These are phyloP conservation scores for Stachybotrys echinatus DNA, from an alignment of 2,329 filamentous ascomycete genomes.

Conservation along the genomic window DNA sequence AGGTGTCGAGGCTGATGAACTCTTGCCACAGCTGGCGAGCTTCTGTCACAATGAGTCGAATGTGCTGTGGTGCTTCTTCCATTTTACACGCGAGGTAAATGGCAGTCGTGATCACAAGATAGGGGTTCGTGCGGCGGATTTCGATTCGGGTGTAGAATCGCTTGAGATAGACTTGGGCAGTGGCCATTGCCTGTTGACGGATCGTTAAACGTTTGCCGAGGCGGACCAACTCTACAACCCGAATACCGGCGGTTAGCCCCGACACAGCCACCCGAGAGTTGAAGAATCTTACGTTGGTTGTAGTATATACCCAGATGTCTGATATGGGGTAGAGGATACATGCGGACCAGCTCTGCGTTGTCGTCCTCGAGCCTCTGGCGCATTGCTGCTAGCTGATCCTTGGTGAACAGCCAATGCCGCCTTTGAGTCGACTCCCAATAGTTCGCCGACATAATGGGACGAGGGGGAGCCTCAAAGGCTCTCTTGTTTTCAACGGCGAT, in stretches of 20 bases:
- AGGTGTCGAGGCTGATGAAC: conserved; percentile 68
- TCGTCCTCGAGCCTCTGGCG: conserved; percentile 73
- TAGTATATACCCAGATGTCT: conserved; percentile 88
- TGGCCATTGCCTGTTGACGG: conserved; percentile 88
- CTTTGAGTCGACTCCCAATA: conserved; percentile 96
- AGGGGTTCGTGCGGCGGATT: conserved; percentile 56
- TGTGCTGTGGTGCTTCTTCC: conserved; percentile 96
- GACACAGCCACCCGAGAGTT: neutral
- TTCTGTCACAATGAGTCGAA: conserved; percentile 82
- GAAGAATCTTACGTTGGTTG: conserved; percentile 64
- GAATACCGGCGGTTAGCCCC: neutral
- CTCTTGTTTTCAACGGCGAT: neutral
- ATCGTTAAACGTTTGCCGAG: conserved; percentile 79
- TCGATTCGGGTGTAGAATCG: conserved; percentile 90
- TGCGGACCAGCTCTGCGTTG: conserved; percentile 67
- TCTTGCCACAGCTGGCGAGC: conserved; percentile 82
- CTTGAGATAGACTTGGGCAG: conserved; percentile 90
- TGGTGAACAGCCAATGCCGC: conserved; percentile 84
- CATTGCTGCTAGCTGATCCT: conserved; percentile 70
- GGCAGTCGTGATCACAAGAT: conserved; percentile 8
- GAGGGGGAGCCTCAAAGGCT: neutral
- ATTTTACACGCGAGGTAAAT: conserved; percentile 72
- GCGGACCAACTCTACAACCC: conserved; percentile 63
- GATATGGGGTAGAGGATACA: conserved; percentile 76
- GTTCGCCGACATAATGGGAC: conserved; percentile 72